A percentile compares a stretch with the other conserved stretches of the same genome.
Evolutionary conservation across 331 rosid genomes (phyloP).

Genomic region (Acacia pycnantha): DNA sequence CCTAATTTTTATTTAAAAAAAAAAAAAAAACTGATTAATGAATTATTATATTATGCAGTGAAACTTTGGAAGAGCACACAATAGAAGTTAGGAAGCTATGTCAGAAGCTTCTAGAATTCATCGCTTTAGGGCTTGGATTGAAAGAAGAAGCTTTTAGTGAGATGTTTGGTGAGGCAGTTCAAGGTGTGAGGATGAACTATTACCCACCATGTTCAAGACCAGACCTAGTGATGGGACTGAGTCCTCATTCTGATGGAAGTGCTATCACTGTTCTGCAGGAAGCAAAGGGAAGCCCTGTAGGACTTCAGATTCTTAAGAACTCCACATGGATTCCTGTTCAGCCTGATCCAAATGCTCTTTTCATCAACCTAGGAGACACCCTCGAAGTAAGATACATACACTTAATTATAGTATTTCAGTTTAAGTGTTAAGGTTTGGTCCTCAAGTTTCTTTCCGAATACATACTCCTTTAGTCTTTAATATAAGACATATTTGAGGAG

Average conservation of each 20-base stretch:
- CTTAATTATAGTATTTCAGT: too few species aligned
- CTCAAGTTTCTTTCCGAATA: too few species aligned
- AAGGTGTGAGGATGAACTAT: constrained; percentile 91
- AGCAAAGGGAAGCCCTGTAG: constrained; percentile 66
- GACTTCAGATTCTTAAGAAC: constrained; percentile 82
- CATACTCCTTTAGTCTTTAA: too few species aligned
- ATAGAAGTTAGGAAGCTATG: constrained; percentile 63
- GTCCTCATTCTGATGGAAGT: constrained; percentile 98
- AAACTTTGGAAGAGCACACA: constrained; percentile 69
- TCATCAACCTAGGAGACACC: constrained; percentile 84
- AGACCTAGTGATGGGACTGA: constrained; percentile 89
- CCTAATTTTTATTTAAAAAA: too few species aligned
- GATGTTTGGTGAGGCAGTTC: constrained; percentile 81
- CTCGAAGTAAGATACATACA: constrained; percentile 50
- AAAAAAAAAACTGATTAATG: too few species aligned
- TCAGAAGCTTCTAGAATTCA: constrained; percentile 54
- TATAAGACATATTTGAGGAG: too few species aligned
- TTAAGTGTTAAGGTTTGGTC: too few species aligned
- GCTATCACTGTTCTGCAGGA: constrained; percentile 91
- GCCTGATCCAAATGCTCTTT: constrained; percentile 77
- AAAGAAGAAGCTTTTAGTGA: constrained; percentile 52
- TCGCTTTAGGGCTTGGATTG: constrained; percentile 68
- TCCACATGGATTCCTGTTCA: constrained; percentile 69
- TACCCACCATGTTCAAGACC: constrained; percentile 93
- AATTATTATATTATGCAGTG: constrained; percentile 48